These are phyloP conservation scores for Globisporangium camurandrum DNA, from an alignment of 352 stramenopile genomes.

Conservation along the genomic window DNA sequence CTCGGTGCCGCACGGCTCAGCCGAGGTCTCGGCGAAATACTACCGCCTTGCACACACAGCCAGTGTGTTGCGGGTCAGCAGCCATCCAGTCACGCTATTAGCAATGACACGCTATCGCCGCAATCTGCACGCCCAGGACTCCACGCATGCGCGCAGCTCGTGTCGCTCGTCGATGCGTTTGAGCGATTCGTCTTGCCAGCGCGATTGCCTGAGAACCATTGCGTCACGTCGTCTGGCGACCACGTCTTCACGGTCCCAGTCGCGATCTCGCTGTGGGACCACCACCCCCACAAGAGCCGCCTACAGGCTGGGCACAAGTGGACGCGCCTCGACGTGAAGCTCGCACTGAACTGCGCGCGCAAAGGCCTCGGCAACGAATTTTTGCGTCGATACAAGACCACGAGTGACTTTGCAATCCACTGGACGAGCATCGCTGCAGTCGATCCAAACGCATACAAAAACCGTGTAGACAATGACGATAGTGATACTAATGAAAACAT, in stretches of 20 bases:
- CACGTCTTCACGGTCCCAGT: not conserved
- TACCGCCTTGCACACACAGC: not conserved
- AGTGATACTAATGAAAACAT: no score
- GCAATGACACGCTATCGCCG: no score
- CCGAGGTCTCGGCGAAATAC: not conserved
- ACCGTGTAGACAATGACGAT: not conserved
- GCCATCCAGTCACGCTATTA: not conserved
- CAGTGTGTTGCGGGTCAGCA: not conserved
- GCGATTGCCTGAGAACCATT: not conserved
- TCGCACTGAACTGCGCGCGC: not conserved
- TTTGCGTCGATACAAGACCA: not conserved
- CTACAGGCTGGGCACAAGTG: not conserved
- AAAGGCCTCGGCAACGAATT: not conserved
- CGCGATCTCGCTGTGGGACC: conserved; percentile 1
- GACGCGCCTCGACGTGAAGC: not conserved
- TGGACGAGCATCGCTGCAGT: not conserved
- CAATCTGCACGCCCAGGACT: no score
- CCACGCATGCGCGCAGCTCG: not conserved
- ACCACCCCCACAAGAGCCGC: not conserved
- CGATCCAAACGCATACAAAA: not conserved
- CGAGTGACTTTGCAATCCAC: not conserved
- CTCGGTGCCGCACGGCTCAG: not conserved
- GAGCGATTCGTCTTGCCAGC: not conserved
- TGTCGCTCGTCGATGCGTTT: not conserved
- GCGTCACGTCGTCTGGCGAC: not conserved